Base-by-base conservation (phyloP, 2,329 filamentous ascomycete genomes). In the Alternaria metachromatica region DNA sequence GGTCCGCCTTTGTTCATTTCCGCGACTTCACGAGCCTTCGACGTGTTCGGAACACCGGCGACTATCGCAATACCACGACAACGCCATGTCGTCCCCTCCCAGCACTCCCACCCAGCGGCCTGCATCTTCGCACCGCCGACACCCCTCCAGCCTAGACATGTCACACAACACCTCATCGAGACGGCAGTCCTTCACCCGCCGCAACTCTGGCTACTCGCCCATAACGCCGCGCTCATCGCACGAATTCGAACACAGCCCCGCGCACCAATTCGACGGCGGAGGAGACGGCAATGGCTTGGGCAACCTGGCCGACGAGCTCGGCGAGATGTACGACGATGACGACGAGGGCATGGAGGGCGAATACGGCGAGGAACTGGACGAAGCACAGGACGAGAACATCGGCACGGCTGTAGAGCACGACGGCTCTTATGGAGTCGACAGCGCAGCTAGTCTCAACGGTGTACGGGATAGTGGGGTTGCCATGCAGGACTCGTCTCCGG, bases 301-400 rank as follows among this genome's bases (percentile, higher is more conserved):
- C 30, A 94, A 93, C 71, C 80, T 96, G 53, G 92, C 92, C 2
- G 92, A 95, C 79, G 92, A 96, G 79, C 83, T 96, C 51, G 92
- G 90, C 2, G 91, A 92, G 43, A 89, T 90, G 5, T 88, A 91
- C 78, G 88, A 87, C 46, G 89, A 88, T 33, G 90, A 88, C 9
- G 89, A 88, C 44, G 88, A 89, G 43, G 85, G 83, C 15, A 82
- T 81, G 23, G 84, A 84, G 55, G 80, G 73, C 30, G 75, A 81
- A 20, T 77, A 77, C 64, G 75, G 76, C 41, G 77, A 78, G 25
- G 76, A 80, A n/a, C 44, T 74, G 58, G 72, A 76, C 12, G 63
- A 67, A 8, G 62, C 72, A 41, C 72, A 74, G 3, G 73, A 73
- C 28, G 68, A 72, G 4, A 59, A 71, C 26, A 78, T 77, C 60